Evolutionary conservation across 2,329 filamentous ascomycete species (phyloP), one percentile per base, ranked within the genome.

Genomic region (Malbranchea cinnamomea): DNA sequence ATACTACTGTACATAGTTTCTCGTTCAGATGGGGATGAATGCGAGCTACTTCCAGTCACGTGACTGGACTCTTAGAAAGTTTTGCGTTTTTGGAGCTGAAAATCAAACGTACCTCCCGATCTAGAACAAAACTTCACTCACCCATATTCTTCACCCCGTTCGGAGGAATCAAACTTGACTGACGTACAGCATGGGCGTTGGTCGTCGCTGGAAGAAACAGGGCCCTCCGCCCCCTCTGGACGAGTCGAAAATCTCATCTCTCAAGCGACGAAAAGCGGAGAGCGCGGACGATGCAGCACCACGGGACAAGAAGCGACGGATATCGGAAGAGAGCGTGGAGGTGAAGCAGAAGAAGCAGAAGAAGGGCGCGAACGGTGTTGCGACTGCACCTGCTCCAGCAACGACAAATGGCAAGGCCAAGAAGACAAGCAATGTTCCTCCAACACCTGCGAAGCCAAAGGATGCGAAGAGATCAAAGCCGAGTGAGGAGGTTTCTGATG

Each of bases 141-240:
- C n/a, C n/a, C n/a, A n/a, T n/a, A n/a, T n/a, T n/a, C n/a, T n/a
- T n/a, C n/a, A n/a, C n/a, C n/a, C n/a, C n/a, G n/a, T n/a, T n/a
- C n/a, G n/a, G n/a, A n/a, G n/a, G n/a, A n/a, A n/a, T n/a, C n/a
- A n/a, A n/a, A n/a, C n/a, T n/a, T n/a, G n/a, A n/a, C n/a, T n/a
- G n/a, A n/a, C n/a, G n/a, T n/a, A 24, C 31, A 73, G 53, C 49
- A 93, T 93, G 85, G 85, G 83, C 64, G 71, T 74, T 38, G 81
- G 84, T 54, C 79, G 84, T 53, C 82, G 85, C 47, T 91, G 94
- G 77, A 81, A 85, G 57, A 94, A 94, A 62, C 89, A 95, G 69
- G 87, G 84, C 33, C 67, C 78, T 41, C 89, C 89, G 31, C 71
- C 78, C 48, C 68, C 78, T 41, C 68, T 94, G 41, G 82, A 89